Evolutionary conservation across 257 asterid genomes (phyloP), one percentile per base, ranked within the genome.

Genomic region (Salvia rosmarinus): DNA sequence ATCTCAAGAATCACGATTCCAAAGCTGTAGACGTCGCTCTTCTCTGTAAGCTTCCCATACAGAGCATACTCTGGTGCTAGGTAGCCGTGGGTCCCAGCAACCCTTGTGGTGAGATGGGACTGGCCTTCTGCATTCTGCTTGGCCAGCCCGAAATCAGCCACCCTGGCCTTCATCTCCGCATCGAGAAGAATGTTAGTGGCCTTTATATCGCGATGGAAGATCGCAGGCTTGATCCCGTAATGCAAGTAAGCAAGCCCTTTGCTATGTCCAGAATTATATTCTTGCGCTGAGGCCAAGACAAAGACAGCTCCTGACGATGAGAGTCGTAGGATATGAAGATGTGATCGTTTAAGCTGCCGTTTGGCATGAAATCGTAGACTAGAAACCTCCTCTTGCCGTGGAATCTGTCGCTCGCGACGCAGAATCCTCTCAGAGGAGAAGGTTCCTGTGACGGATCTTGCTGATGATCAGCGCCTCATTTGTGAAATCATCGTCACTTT

Each of bases 1-100:
- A 70, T 77, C 80, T 83, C 90, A 5, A 87, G 87, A 47, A 85
- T 78, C 79, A 87, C 47, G 0, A 85, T 62, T 0, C 90, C 93
- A 28, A 81, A 87, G 51, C 88, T 85, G 57, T 87, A 87, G 9
- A 85, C 85, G 2, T 87, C 92, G 17, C 84, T 83, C 63, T 83
- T 87, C 72, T 85, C 88, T 16, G 92, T 87, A 8, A 87, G 66
- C 21, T 87, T 88, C 1, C 93, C 93, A 2, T 85, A 87, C 0
- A 87, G 82, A 0, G 90, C 90, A 50, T 87, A 87, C 32, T 85
- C 90, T 0, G 90, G 93, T 0, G 90, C 92, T 3, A 87, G 81
- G 39, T 87, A 87, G 16, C 90, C 93, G 12, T 81, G 84, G 0
- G 90, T 87, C 0, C 93, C 93, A 0, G 90, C 93, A n/a, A 87